A percentile compares a stretch with the other conserved stretches of the same genome.
Conservation (phyloP, 331 rosid genomes). For the Pyracantha coccinea region DNA sequence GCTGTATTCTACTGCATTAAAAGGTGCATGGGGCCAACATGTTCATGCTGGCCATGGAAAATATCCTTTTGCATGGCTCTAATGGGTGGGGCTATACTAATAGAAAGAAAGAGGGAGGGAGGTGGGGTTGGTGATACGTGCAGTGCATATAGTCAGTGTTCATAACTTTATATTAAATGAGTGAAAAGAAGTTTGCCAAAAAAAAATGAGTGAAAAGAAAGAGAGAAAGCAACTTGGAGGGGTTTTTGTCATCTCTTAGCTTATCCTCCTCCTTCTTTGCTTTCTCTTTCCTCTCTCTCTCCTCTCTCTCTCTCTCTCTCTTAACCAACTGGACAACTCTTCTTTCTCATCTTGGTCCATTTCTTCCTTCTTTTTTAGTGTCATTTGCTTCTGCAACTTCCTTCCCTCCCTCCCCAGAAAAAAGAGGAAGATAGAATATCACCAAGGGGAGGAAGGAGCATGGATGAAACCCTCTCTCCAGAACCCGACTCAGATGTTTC, state of each 20-base stretch:
- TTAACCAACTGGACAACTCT: slow-evolving; percentile 16
- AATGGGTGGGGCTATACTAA: slow-evolving; percentile 8
- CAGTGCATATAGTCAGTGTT: slow-evolving; percentile 6
- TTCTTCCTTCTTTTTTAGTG: slow-evolving; percentile 1
- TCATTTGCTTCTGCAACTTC: slow-evolving; percentile 18
- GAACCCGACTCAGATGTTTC: slow-evolving; percentile 34
- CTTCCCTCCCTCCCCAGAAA: background rate
- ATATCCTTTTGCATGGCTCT: slow-evolving; percentile 3
- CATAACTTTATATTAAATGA: slow-evolving; percentile 41
- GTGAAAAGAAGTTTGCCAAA: slow-evolving; percentile 45
- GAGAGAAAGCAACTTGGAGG: slow-evolving; percentile 37
- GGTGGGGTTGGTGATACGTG: slow-evolving; percentile 19
- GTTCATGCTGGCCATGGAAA: slow-evolving; percentile 9
- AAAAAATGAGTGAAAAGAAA: slow-evolving; percentile 46
- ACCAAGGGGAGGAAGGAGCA: background rate
- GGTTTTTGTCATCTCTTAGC: slow-evolving; percentile 32
- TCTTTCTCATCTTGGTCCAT: slow-evolving; percentile 20
- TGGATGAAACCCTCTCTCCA: slow-evolving; percentile 36
- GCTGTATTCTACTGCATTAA: background rate
- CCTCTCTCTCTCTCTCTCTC: slow-evolving; percentile 17
- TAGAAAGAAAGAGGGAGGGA: slow-evolving; percentile 18
- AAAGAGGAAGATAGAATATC: background rate
- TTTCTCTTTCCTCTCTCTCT: slow-evolving; percentile 13
- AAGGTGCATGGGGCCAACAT: slow-evolving; percentile 1
- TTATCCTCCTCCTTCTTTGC: slow-evolving; percentile 11